These are phyloP conservation scores for Gleditsia sinensis DNA, from an alignment of 306 rosid species.

Conservation along the genomic window DNA sequence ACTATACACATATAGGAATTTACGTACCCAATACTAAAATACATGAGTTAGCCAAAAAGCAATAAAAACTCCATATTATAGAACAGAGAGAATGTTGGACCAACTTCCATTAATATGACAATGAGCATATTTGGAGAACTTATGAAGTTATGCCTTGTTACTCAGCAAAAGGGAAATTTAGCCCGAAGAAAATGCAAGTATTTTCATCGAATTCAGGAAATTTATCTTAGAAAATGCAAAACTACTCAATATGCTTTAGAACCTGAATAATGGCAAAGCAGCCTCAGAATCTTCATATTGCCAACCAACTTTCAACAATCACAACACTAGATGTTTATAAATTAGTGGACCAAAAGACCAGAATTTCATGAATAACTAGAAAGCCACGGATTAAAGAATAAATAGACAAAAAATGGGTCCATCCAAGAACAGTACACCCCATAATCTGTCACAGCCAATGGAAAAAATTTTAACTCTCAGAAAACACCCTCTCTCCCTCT, in stretches of 20 bases:
- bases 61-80: background rate
- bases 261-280: slow-evolving; percentile 30
- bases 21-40: background rate
- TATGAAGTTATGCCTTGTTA: background rate
- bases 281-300: slow-evolving; percentile 26
- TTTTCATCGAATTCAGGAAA: background rate
- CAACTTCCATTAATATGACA: background rate
- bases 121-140: background rate
- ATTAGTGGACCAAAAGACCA: background rate
- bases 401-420: background rate
- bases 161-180: background rate
- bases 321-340: background rate
- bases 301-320: background rate
- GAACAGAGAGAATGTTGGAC: background rate
- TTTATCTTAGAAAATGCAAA: slow-evolving; percentile 1
- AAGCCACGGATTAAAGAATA: slow-evolving; percentile 15
- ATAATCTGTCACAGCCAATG: background rate
- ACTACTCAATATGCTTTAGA: slow-evolving; percentile 21
- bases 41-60: background rate
- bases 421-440: background rate
- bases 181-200: slow-evolving; percentile 15
- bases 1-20: background rate
- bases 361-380: background rate
- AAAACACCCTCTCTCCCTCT: slow-evolving; percentile 21
- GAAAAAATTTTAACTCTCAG: slow-evolving; percentile 14